Evolutionary conservation across 164 flowering plant species (phyloP).

Genomic region (Umbellularia californica): DNA sequence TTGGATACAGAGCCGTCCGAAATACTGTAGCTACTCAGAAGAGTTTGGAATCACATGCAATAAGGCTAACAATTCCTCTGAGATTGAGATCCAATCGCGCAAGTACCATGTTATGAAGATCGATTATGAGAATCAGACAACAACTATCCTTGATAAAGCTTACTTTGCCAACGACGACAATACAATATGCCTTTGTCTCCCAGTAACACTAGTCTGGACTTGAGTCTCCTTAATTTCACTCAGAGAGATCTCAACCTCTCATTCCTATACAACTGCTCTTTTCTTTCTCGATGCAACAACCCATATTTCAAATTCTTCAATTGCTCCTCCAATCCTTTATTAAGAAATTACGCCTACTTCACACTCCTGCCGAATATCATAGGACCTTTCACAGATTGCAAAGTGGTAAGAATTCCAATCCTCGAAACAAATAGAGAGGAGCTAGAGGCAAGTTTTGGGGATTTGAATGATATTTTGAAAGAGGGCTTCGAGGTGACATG

Average conservation of each 20-base stretch:
- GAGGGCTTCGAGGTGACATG: background rate
- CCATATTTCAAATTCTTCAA: background rate
- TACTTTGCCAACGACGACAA: background rate
- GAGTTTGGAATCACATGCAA: background rate
- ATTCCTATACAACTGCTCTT: background rate
- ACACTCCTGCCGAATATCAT: background rate
- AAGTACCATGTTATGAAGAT: background rate
- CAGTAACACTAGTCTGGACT: background rate
- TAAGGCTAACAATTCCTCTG: background rate
- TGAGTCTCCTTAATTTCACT: background rate
- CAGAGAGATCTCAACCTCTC: background rate
- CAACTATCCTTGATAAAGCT: background rate
- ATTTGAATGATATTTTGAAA: background rate
- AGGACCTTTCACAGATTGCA: background rate
- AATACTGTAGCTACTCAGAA: background rate
- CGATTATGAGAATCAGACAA: background rate
- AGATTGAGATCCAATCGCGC: background rate
- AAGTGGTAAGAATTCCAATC: no score
- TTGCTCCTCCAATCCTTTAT: background rate
- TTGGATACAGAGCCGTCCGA: background rate
- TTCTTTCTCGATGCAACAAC: no score
- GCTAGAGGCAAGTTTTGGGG: background rate
- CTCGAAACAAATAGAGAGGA: background rate
- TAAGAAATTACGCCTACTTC: background rate
- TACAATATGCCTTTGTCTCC: background rate